phyloP scores from a whole-genome alignment of 345 rosid genomes.

The Brassica cretica region DNA sequence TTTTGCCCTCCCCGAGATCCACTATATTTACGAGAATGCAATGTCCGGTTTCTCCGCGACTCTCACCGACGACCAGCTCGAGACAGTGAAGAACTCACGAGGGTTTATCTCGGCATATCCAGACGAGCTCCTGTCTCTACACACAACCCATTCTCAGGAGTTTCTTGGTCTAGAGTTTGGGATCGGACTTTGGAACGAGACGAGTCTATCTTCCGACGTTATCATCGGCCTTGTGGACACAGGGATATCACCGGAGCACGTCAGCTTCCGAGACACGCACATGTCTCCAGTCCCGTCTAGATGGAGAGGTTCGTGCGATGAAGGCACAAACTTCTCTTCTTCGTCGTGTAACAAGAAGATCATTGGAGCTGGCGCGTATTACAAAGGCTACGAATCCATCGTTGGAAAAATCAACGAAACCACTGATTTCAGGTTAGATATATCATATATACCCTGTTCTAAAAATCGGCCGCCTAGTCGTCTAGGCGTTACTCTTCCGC shows the following conservation, averaged over 20 bases:
- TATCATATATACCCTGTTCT: not conserved
- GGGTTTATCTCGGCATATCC: slow-evolving; percentile 63
- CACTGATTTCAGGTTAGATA: slow-evolving; percentile 46
- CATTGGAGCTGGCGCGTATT: slow-evolving; percentile 69
- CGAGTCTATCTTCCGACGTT: slow-evolving; percentile 52
- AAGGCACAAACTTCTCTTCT: slow-evolving; percentile 60
- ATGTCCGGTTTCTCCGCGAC: slow-evolving; percentile 68
- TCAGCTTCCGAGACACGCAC: slow-evolving; percentile 62
- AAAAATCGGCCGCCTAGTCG: too few species aligned
- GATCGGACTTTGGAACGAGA: slow-evolving; percentile 53
- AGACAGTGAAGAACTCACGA: slow-evolving; percentile 43
- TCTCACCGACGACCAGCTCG: slow-evolving; percentile 55
- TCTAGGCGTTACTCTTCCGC: too few species aligned
- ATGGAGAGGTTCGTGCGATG: slow-evolving; percentile 78
- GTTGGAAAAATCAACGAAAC: slow-evolving; percentile 54
- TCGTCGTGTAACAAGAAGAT: slow-evolving; percentile 69
- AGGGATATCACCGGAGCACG: slow-evolving; percentile 84
- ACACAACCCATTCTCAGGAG: slow-evolving; percentile 62
- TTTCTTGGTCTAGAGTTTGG: slow-evolving; percentile 66
- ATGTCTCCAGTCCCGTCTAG: slow-evolving; percentile 54
- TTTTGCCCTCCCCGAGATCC: slow-evolving; percentile 43
- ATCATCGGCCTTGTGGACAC: slow-evolving; percentile 69
- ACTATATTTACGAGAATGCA: slow-evolving; percentile 57
- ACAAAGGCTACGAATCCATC: slow-evolving; percentile 56
- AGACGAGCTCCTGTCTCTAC: slow-evolving; percentile 60